A percentile compares a stretch with the other conserved stretches of the same genome.
Conservation (phyloP, 768 basidiomycete genomes). For the Mycena metata region DNA sequence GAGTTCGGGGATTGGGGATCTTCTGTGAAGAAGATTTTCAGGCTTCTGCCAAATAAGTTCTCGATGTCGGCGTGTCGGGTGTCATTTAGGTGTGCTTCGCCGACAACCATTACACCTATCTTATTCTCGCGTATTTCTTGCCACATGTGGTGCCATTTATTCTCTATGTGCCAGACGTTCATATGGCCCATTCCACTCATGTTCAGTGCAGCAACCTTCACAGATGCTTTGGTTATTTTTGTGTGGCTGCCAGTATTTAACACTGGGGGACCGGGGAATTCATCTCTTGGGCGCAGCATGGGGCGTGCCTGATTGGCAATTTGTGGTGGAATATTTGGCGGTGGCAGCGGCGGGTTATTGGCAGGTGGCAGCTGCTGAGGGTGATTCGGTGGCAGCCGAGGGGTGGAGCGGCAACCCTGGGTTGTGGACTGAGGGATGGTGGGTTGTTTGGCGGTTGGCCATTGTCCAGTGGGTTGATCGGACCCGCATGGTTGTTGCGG, state of each 20-base stretch:
- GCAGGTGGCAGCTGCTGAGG: too few species aligned
- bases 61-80: background rate
- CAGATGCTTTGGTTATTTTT: slow-evolving; percentile 6
- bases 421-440: too few species aligned
- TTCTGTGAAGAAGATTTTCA: background rate
- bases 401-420: too few species aligned
- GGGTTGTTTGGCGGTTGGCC: too few species aligned
- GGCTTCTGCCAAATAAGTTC: background rate
- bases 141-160: slow-evolving; percentile 31
- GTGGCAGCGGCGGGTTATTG: too few species aligned
- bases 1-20: background rate
- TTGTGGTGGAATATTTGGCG: too few species aligned
- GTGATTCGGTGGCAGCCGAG: too few species aligned
- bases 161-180: slow-evolving; percentile 14
- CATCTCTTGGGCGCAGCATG: too few species aligned
- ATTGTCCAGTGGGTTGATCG: background rate
- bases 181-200: slow-evolving; percentile 21
- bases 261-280: too few species aligned
- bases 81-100: slow-evolving; percentile 30
- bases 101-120: slow-evolving; percentile 18
- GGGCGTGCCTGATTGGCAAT: too few species aligned
- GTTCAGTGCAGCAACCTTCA: slow-evolving; percentile 11
- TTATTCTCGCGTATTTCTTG: slow-evolving; percentile 13
- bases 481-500: background rate
- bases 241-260: too few species aligned